A percentile compares a stretch with the other conserved stretches of the same genome.
phyloP scores from a whole-genome alignment of 257 asterid species.

The Fraxinus quadrangulata region DNA sequence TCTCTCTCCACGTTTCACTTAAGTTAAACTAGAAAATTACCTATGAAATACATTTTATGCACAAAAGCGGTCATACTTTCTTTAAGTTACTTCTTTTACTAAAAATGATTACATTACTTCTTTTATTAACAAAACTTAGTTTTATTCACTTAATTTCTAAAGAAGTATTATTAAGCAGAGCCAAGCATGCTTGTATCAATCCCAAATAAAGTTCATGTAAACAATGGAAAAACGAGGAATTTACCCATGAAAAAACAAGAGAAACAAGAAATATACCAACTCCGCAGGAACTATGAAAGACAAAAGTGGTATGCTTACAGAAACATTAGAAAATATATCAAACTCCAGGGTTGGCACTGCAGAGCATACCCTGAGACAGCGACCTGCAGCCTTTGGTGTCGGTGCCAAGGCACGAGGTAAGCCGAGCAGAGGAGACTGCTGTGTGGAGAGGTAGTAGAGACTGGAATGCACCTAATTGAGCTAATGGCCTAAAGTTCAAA shows the following conservation, averaged over 20 bases:
- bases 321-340: conserved; percentile 67
- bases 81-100: too few species aligned
- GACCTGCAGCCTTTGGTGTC: conserved; percentile 83
- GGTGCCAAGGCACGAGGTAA: conserved; percentile 74
- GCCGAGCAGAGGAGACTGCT: conserved; percentile 83
- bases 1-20: not conserved
- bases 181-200: not conserved
- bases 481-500: conserved; percentile 36
- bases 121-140: not conserved
- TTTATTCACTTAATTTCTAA: not conserved
- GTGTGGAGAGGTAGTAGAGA: conserved; percentile 78
- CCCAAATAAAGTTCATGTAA: not conserved
- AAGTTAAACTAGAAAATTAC: not conserved
- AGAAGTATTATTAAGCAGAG: not conserved
- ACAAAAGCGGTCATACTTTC: not conserved
- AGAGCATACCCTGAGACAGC: conserved; percentile 98
- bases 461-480: conserved; percentile 65
- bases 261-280: not conserved
- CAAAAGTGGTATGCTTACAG: conserved; percentile 50
- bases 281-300: conserved; percentile 17
- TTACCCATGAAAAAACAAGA: not conserved
- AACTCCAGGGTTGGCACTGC: conserved; percentile 98
- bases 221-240: not conserved
- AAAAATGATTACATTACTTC: not conserved
- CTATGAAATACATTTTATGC: not conserved